A percentile compares a stretch with the other conserved stretches of the same genome.
Conservation (phyloP, 2,329 filamentous ascomycete genomes). For the Ophiosphaerella herpotricha region DNA sequence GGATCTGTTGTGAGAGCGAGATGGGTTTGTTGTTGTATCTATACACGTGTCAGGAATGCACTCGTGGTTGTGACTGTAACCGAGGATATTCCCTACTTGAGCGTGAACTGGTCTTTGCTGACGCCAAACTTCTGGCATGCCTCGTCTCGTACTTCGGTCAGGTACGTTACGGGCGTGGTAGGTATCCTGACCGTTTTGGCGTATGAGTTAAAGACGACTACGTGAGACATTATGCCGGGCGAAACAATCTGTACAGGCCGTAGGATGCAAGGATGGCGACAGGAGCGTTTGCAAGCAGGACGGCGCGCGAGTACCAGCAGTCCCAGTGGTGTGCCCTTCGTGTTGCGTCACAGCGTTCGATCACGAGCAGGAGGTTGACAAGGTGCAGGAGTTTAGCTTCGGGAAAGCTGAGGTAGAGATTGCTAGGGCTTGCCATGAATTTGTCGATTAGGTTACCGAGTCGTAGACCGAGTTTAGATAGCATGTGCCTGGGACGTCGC, state of each 20-base stretch:
- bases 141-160: conserved; percentile 85
- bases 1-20: conserved; percentile 82
- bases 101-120: conserved; percentile 71
- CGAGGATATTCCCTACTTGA: conserved; percentile 66
- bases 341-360: conserved; percentile 34
- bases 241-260: conserved; percentile 31
- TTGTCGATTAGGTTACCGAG: conserved; percentile 20
- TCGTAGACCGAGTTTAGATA: conserved; percentile 11
- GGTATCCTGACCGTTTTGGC: conserved; percentile 80
- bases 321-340: conserved; percentile 29
- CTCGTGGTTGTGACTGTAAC: not conserved
- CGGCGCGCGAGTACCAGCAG: conserved; percentile 33
- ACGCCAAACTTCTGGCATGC: conserved; percentile 83
- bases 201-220: conserved; percentile 83
- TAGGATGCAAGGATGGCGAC: conserved; percentile 29
- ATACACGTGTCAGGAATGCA: conserved; percentile 4
- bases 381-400: conserved; percentile 42
- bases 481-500: conserved; percentile 18
- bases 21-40: conserved; percentile 75
- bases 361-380: conserved; percentile 32
- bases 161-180: conserved; percentile 76
- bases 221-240: conserved; percentile 76
- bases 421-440: conserved; percentile 38
- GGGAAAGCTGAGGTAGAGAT: conserved; percentile 36
- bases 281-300: conserved; percentile 32